Percentiles rank a stretch among this genome's conserved stretches.
These are phyloP conservation scores for Leccinellum albellum DNA, from an alignment of 768 basidiomycete species.

Conservation along the genomic window DNA sequence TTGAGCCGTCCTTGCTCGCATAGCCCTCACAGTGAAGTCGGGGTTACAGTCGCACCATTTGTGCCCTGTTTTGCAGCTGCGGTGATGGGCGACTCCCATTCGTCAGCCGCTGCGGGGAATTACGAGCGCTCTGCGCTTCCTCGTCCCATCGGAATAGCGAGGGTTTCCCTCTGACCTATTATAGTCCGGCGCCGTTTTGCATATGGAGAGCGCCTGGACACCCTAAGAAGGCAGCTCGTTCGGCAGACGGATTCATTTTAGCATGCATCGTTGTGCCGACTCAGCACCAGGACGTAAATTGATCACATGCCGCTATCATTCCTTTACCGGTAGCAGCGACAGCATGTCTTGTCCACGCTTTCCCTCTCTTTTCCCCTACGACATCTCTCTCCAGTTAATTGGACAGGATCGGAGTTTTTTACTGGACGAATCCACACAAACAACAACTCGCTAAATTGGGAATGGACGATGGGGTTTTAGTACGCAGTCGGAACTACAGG, in stretches of 20 bases:
- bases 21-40: slow-evolving; percentile 9
- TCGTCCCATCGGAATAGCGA: slow-evolving; percentile 11
- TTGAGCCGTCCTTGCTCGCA: slow-evolving; percentile 1
- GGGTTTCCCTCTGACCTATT: slow-evolving; percentile 8
- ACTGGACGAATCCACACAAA: not conserved
- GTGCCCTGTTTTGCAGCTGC: slow-evolving; percentile 7
- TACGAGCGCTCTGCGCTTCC: not conserved
- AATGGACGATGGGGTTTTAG: not conserved
- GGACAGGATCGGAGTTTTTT: not conserved
- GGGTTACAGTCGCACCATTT: slow-evolving; percentile 9
- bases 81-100: slow-evolving; percentile 3
- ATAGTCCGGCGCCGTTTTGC: slow-evolving; percentile 7
- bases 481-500: slow-evolving; percentile 11
- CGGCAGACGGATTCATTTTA: slow-evolving; percentile 10
- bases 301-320: slow-evolving; percentile 23
- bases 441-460: slow-evolving; percentile 8
- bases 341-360: slow-evolving; percentile 16
- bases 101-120: slow-evolving; percentile 6
- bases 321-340: slow-evolving; percentile 5
- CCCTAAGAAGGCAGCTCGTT: slow-evolving; percentile 2
- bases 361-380: not conserved
- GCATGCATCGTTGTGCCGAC: slow-evolving; percentile 9
- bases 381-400: not conserved
- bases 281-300: slow-evolving; percentile 23
- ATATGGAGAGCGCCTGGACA: slow-evolving; percentile 7